These are phyloP conservation scores for Choanephora cucurbitarum DNA, from an alignment of 371 early-diverging fungal genomes.

Conservation along the genomic window DNA sequence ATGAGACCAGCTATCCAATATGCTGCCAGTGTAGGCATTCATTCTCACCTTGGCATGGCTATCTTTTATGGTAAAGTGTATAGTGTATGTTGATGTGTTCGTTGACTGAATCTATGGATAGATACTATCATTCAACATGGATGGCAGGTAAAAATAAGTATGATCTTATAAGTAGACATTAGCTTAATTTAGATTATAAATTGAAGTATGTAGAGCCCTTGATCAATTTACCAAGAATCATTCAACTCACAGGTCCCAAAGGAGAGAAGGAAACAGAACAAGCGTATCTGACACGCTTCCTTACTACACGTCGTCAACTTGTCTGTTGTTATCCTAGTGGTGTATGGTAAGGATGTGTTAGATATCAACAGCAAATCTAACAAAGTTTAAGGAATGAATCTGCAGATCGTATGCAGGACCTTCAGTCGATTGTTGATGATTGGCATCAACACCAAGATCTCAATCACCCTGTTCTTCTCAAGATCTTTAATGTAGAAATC, in stretches of 20 bases:
- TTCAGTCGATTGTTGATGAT: conserved; percentile 34
- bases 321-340: conserved; percentile 50
- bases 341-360: conserved; percentile 45
- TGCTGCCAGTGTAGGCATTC: conserved; percentile 39
- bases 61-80: conserved; percentile 49
- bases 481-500: conserved; percentile 35
- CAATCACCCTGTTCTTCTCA: conserved; percentile 27
- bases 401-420: conserved; percentile 44
- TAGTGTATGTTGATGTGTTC: too few relatives aligned
- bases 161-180: conserved; percentile 4
- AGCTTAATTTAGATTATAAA: background rate
- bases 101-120: conserved; percentile 13
- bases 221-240: conserved; percentile 46
- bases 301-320: conserved; percentile 44
- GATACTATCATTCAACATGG: conserved; percentile 59
- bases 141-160: conserved; percentile 39
- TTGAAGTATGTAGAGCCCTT: conserved; percentile 45
- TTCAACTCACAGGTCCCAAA: conserved; percentile 42
- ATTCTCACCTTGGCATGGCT: conserved; percentile 49
- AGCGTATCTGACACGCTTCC: conserved; percentile 40
- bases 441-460: conserved; percentile 43
- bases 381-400: conserved; percentile 38
- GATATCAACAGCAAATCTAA: background rate
- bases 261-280: conserved; percentile 32
- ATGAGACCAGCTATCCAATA: conserved; percentile 46